These are phyloP conservation scores for Spizellomyces sp. DNA, from an alignment of 192 early-diverging fungal species.

Conservation along the genomic window DNA sequence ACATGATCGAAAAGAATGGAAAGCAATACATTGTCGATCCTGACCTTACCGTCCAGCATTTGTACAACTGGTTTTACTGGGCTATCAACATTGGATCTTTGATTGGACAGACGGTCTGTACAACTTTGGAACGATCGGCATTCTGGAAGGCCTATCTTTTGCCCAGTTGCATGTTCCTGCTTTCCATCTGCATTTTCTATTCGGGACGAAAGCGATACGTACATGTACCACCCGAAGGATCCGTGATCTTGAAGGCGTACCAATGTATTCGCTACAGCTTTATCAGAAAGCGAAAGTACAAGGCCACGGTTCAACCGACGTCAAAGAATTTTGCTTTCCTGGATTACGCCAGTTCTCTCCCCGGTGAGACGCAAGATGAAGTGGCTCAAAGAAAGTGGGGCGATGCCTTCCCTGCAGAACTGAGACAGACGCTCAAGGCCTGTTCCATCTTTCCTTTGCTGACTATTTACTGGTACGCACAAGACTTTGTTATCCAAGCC, in stretches of 20 bases:
- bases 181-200: constrained; percentile 19
- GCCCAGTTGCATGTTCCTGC: constrained; percentile 18
- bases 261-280: constrained; percentile 14
- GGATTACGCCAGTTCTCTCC: constrained; percentile 1
- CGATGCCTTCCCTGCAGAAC: constrained; percentile 9
- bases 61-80: constrained; percentile 87
- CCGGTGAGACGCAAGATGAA: constrained; percentile 14
- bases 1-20: constrained; percentile 20
- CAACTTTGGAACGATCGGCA: background rate
- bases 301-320: background rate
- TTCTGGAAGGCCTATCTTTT: constrained; percentile 26
- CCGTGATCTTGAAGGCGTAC: constrained; percentile 15
- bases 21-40: constrained; percentile 27
- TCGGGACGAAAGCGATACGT: constrained; percentile 15
- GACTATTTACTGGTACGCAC: constrained; percentile 20
- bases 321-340: constrained; percentile 21
- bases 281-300: background rate
- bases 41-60: constrained; percentile 33
- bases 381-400: constrained; percentile 7
- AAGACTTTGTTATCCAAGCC: background rate
- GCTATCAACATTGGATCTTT: constrained; percentile 72
- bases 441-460: constrained; percentile 28
- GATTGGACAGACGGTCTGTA: constrained; percentile 42
- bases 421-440: constrained; percentile 16
- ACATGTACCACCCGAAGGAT: constrained; percentile 11